Conservation (phyloP, 441 rosid species). For the Pelargonium hybrid region DNA sequence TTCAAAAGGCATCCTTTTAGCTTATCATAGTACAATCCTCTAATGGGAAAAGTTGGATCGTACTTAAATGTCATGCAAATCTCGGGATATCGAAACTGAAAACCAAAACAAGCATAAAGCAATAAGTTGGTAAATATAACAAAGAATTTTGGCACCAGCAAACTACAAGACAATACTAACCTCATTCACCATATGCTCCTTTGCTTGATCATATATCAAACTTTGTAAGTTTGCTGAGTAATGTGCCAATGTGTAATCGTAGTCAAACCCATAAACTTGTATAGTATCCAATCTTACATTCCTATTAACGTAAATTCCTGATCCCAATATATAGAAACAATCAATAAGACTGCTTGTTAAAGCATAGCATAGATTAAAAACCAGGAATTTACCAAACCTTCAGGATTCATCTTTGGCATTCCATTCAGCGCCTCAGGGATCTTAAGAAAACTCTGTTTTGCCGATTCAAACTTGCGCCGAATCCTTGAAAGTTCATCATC, state of each 20-base stretch:
- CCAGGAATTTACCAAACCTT: slow-evolving; percentile 38
- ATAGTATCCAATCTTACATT: slow-evolving; percentile 69
- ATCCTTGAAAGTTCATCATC: slow-evolving; percentile 42
- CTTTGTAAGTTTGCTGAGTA: slow-evolving; percentile 69
- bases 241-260: slow-evolving; percentile 88
- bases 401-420: slow-evolving; percentile 75
- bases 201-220: slow-evolving; percentile 86
- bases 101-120: slow-evolving; percentile 6
- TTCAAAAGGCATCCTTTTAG: slow-evolving; percentile 75
- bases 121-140: neutral
- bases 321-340: slow-evolving; percentile 8
- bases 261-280: slow-evolving; percentile 89
- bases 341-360: slow-evolving; percentile 5
- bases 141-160: neutral
- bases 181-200: slow-evolving; percentile 89
- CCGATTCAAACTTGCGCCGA: slow-evolving; percentile 47
- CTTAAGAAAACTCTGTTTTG: slow-evolving; percentile 53
- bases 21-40: slow-evolving; percentile 85
- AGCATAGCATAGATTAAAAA: neutral
- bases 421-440: slow-evolving; percentile 50
- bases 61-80: slow-evolving; percentile 54
- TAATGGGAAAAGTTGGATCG: slow-evolving; percentile 78
- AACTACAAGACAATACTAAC: slow-evolving; percentile 26
- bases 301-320: slow-evolving; percentile 85
- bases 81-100: slow-evolving; percentile 80